Percentiles rank a stretch among this genome's conserved stretches.
These are phyloP conservation scores for Ustilago sp. DNA, from an alignment of 1,284 basidiomycete species.

Conservation along the genomic window DNA sequence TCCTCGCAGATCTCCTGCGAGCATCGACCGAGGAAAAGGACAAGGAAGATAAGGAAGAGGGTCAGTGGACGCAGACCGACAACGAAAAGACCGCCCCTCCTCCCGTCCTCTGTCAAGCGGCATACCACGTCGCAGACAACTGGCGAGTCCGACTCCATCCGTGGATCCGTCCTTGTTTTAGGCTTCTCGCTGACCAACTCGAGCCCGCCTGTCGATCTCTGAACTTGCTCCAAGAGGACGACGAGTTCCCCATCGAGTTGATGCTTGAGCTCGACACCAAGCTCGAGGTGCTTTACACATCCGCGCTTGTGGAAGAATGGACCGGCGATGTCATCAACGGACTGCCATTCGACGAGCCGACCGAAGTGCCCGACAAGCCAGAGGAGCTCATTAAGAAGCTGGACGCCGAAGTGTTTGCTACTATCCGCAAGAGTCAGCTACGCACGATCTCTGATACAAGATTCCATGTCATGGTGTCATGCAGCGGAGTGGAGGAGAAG, in stretches of 20 bases:
- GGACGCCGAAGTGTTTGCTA: slow-evolving; percentile 36
- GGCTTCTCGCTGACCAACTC: slow-evolving; percentile 32
- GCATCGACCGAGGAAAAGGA: slow-evolving; percentile 18
- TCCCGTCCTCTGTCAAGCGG: slow-evolving; percentile 23
- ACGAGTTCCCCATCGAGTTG: slow-evolving; percentile 37
- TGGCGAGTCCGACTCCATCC: slow-evolving; percentile 42
- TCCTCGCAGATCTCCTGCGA: slow-evolving; percentile 34
- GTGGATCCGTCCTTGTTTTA: slow-evolving; percentile 37
- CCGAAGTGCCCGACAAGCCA: slow-evolving; percentile 30
- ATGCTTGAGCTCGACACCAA: slow-evolving; percentile 31
- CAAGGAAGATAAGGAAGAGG: slow-evolving; percentile 25
- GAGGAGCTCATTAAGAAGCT: slow-evolving; percentile 30
- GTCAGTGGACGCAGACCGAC: slow-evolving; percentile 31
- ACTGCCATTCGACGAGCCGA: slow-evolving; percentile 38
- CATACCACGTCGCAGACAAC: slow-evolving; percentile 16
- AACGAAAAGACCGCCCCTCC: slow-evolving; percentile 13
- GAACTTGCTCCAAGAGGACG: slow-evolving; percentile 17
- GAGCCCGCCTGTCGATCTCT: slow-evolving; percentile 35
- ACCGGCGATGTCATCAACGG: slow-evolving; percentile 23
- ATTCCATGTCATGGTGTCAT: slow-evolving; percentile 38
- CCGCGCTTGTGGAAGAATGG: slow-evolving; percentile 28
- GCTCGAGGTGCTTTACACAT: slow-evolving; percentile 28
- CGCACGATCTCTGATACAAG: slow-evolving; percentile 9
- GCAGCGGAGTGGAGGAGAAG: slow-evolving; percentile 1
- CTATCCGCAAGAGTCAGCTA: slow-evolving; percentile 26